Percentiles rank a stretch among this genome's conserved stretches.
Conservation (phyloP, 768 basidiomycete species). For the Trichaptum fuscoviolaceum region DNA sequence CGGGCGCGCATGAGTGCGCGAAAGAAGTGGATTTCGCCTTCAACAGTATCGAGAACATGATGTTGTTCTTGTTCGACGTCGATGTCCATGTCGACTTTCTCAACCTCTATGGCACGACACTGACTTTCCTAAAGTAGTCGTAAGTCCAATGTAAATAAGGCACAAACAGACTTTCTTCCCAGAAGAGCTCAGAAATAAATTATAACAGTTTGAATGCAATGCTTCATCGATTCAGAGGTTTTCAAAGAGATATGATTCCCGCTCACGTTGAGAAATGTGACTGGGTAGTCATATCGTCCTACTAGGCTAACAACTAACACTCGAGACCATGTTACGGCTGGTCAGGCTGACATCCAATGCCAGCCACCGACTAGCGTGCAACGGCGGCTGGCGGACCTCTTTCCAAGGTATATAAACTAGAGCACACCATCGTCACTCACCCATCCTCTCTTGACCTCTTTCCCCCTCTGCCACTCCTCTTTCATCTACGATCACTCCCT, state of each 20-base stretch:
- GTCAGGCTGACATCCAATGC: not conserved
- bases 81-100: not conserved
- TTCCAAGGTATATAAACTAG: too few relatives aligned
- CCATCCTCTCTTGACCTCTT: too few relatives aligned
- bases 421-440: too few relatives aligned
- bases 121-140: not conserved
- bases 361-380: not conserved
- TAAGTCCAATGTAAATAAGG: not conserved
- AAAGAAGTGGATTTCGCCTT: slow-evolving; percentile 84
- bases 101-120: not conserved
- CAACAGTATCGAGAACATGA: slow-evolving; percentile 51
- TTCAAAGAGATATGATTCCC: too few relatives aligned
- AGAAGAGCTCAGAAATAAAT: too few relatives aligned
- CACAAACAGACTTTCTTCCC: not conserved
- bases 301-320: too few relatives aligned
- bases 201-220: too few relatives aligned
- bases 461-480: not conserved
- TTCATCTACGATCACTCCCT: not conserved
- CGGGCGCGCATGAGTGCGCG: slow-evolving; percentile 75
- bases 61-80: not conserved
- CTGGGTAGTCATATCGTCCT: too few relatives aligned
- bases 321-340: too few relatives aligned
- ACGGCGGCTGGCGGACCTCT: too few relatives aligned
- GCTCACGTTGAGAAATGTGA: too few relatives aligned
- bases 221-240: too few relatives aligned